Conservation (phyloP, 2,329 filamentous ascomycete species). For the Microcyclospora pomicola region DNA sequence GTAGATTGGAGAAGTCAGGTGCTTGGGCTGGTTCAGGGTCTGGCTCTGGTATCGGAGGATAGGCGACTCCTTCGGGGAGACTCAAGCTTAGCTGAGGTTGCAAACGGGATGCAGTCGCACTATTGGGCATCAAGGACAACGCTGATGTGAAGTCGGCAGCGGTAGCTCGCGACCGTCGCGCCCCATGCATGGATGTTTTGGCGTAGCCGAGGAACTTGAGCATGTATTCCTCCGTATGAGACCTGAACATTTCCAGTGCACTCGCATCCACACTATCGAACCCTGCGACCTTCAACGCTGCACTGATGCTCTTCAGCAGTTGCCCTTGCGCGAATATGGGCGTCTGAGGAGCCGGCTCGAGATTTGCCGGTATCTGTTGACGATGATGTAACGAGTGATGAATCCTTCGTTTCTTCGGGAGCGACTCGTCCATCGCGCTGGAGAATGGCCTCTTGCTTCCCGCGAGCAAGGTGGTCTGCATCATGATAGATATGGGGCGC, state of each 20-base stretch:
- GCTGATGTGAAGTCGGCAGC: conserved; percentile 46
- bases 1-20: conserved; percentile 33
- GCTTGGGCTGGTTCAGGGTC: conserved; percentile 27
- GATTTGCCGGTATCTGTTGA: conserved; percentile 15
- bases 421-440: background rate
- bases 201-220: conserved; percentile 40
- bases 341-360: conserved; percentile 31
- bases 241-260: conserved; percentile 43
- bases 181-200: conserved; percentile 43
- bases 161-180: conserved; percentile 41
- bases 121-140: conserved; percentile 27
- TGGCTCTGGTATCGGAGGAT: conserved; percentile 28
- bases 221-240: conserved; percentile 46
- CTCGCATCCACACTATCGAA: conserved; percentile 42
- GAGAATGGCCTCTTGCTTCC: too few relatives aligned
- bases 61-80: conserved; percentile 21
- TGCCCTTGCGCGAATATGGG: conserved; percentile 40
- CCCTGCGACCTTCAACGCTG: conserved; percentile 37
- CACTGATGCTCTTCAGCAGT: conserved; percentile 41
- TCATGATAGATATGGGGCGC: too few relatives aligned
- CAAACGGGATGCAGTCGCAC: conserved; percentile 25
- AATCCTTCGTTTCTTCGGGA: conserved; percentile 10
- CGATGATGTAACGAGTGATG: conserved; percentile 13
- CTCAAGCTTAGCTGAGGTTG: conserved; percentile 27
- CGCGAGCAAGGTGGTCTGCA: too few relatives aligned